A percentile compares a stretch with the other conserved stretches of the same genome.
These are phyloP conservation scores for Abrus precatorius DNA, from an alignment of 306 rosid genomes.

Conservation along the genomic window DNA sequence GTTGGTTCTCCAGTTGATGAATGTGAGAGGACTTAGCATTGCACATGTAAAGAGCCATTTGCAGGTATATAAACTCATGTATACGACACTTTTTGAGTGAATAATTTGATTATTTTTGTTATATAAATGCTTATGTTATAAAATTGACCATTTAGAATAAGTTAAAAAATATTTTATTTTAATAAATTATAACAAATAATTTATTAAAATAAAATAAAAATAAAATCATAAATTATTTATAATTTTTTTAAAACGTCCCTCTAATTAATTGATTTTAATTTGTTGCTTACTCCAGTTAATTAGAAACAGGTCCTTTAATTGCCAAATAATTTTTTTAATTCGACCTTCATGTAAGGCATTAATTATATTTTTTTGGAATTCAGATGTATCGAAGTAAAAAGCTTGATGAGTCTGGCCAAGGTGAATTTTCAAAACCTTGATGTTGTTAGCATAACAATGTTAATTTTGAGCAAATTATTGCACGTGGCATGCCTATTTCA, in stretches of 20 bases:
- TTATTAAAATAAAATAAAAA: no score
- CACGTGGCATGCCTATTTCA: constrained; percentile 8
- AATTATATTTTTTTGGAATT: constrained; percentile 21
- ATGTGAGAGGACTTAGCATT: constrained; percentile 90
- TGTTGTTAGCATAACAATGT: constrained; percentile 18
- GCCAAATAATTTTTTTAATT: not conserved
- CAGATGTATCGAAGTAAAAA: constrained; percentile 96
- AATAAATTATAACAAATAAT: no score
- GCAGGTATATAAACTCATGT: constrained; percentile 59
- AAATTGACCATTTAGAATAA: no score
- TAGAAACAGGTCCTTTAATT: not conserved
- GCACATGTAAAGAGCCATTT: constrained; percentile 96
- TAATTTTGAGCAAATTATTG: not conserved
- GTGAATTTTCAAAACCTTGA: constrained; percentile 50
- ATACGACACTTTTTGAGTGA: not conserved
- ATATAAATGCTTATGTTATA: no score
- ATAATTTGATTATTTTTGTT: no score
- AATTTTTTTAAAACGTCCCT: no score
- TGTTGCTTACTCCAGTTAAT: constrained; percentile 1
- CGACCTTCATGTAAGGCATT: not conserved
- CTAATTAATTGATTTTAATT: not conserved
- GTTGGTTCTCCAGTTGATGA: constrained; percentile 86
- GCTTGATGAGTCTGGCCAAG: constrained; percentile 89
- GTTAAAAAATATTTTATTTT: no score
- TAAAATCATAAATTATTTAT: no score